Evolutionary conservation across 352 stramenopile genomes (phyloP).

Genomic region (Phytopythium mirpurense): DNA sequence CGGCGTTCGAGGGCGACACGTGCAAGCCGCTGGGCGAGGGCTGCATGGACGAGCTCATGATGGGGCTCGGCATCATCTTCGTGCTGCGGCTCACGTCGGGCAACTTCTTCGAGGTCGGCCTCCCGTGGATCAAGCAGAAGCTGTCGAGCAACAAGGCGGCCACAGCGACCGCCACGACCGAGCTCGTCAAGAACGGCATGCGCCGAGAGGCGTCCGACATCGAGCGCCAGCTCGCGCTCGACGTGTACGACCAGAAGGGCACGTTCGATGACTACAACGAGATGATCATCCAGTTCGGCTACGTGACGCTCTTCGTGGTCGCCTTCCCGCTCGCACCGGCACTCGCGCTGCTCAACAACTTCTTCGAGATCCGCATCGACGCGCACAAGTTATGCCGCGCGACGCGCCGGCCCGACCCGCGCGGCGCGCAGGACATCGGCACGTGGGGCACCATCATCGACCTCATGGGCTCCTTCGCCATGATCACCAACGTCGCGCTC

Average conservation of each 20-base stretch:
- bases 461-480: constrained; percentile 82
- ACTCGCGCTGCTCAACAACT: constrained; percentile 88
- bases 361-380: constrained; percentile 90
- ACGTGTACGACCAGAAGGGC: constrained; percentile 66
- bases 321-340: constrained; percentile 89
- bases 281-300: constrained; percentile 88
- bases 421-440: constrained; percentile 84
- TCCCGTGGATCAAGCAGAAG: constrained; percentile 74
- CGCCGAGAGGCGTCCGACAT: constrained; percentile 38
- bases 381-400: constrained; percentile 80
- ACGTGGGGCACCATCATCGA: constrained; percentile 91
- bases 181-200: constrained; percentile 29
- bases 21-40: constrained; percentile 37
- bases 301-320: constrained; percentile 92
- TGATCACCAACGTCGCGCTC: constrained; percentile 92
- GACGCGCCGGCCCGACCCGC: constrained; percentile 67
- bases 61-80: constrained; percentile 74
- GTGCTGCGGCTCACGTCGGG: constrained; percentile 57
- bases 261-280: constrained; percentile 87
- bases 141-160: constrained; percentile 15
- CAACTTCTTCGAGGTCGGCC: constrained; percentile 72
- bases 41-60: constrained; percentile 80
- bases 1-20: constrained; percentile 35
- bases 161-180: constrained; percentile 2
- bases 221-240: constrained; percentile 55